Conservation (phyloP, 129 eudicot genomes). For the Arctium minus region DNA sequence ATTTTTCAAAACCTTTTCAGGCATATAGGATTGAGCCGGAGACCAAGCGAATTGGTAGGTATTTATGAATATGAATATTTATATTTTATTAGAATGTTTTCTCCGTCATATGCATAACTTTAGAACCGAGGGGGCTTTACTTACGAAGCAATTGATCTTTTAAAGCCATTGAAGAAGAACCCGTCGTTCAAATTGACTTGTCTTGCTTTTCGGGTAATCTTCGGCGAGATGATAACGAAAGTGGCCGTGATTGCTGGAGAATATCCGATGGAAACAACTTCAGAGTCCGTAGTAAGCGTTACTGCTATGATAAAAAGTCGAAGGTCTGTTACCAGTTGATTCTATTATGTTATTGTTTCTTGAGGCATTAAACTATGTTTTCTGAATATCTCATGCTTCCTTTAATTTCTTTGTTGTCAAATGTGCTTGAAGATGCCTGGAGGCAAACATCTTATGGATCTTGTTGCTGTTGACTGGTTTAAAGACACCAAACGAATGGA, state of each 20-base stretch:
- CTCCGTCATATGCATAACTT: neutral
- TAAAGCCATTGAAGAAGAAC: constrained; percentile 77
- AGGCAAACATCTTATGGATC: constrained; percentile 96
- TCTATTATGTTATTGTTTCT: constrained; percentile 1
- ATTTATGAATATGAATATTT: neutral
- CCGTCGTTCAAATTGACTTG: constrained; percentile 68
- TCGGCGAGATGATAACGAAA: constrained; percentile 73
- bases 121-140: neutral
- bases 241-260: constrained; percentile 88
- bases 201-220: constrained; percentile 87
- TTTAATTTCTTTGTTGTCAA: constrained; percentile 22
- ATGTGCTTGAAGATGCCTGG: constrained; percentile 59
- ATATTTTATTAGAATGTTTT: neutral
- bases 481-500: constrained; percentile 95
- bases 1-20: constrained; percentile 37
- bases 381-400: constrained; percentile 1
- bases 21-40: constrained; percentile 47
- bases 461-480: constrained; percentile 99
- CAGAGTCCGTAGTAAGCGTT: constrained; percentile 86
- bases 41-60: constrained; percentile 52
- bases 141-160: constrained; percentile 10
- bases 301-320: constrained; percentile 85
- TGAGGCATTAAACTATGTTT: neutral
- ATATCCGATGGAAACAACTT: constrained; percentile 88
- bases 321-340: constrained; percentile 45